These are phyloP conservation scores for Yarrowia sp. DNA, from an alignment of 805 yeast genomes.

Conservation along the genomic window DNA sequence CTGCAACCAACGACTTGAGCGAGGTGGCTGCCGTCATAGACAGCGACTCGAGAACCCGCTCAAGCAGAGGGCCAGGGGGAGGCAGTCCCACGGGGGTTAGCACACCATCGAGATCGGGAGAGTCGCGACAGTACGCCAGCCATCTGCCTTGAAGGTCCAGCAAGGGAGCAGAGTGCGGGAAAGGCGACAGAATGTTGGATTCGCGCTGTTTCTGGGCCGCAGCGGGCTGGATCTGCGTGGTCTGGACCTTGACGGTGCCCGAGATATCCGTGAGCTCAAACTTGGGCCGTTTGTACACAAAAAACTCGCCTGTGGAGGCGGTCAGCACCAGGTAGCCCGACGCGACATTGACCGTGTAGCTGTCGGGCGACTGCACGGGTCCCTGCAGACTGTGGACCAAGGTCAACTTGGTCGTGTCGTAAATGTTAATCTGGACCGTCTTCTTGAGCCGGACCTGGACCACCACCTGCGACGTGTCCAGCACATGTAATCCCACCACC, in stretches of 20 bases:
- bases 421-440: neutral
- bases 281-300: neutral
- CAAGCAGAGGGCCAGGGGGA: neutral
- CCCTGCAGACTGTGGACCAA: neutral
- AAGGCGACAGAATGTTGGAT: neutral
- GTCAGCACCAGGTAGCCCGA: neutral
- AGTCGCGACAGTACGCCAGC: constrained; percentile 10
- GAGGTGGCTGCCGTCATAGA: constrained; percentile 47
- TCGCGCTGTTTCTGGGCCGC: neutral
- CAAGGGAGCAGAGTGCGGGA: constrained; percentile 1
- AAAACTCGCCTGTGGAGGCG: neutral
- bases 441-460: neutral
- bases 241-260: neutral
- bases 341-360: neutral
- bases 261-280: neutral
- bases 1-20: constrained; percentile 47
- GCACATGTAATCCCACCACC: neutral
- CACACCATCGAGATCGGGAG: neutral
- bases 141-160: constrained; percentile 6
- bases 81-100: constrained; percentile 2
- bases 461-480: neutral
- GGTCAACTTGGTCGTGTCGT: neutral
- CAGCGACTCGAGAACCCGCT: neutral
- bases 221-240: neutral
- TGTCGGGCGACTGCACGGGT: neutral